phyloP scores from a whole-genome alignment of 2,329 filamentous ascomycete genomes.

The Stemphylium lycopersici region DNA sequence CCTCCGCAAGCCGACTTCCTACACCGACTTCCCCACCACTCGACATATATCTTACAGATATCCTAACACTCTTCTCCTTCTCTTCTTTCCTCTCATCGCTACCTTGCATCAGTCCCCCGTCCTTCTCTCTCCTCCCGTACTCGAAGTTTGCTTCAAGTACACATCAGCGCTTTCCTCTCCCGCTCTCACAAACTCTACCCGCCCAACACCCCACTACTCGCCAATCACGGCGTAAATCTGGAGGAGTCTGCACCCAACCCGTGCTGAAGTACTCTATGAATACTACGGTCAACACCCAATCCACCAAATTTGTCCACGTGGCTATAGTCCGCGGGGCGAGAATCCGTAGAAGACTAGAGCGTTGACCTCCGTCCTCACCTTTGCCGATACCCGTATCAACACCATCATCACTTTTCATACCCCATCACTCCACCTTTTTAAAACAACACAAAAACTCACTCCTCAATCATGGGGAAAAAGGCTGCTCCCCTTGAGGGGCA shows the following conservation, averaged over 20 bases:
- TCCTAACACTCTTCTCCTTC: not conserved
- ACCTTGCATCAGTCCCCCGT: not conserved
- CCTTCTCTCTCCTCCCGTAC: not conserved
- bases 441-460: not conserved
- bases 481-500: constrained; percentile 32
- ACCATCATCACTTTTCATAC: not conserved
- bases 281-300: constrained; percentile 21
- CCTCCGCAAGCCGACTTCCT: not conserved
- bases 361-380: constrained; percentile 5
- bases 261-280: constrained; percentile 38
- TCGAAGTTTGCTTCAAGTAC: not conserved
- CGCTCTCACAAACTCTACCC: not conserved
- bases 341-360: constrained; percentile 23
- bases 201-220: constrained; percentile 9
- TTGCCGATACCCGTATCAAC: not conserved
- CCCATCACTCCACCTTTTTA: not conserved
- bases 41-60: not conserved
- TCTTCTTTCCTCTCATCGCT: not conserved
- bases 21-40: constrained; percentile 4
- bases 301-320: constrained; percentile 31
- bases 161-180: constrained; percentile 2
- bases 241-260: constrained; percentile 38
- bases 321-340: constrained; percentile 23
- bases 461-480: constrained; percentile 29
- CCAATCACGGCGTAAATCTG: constrained; percentile 34